phyloP scores from a whole-genome alignment of 257 asterid genomes.

The Sherardia arvensis region DNA sequence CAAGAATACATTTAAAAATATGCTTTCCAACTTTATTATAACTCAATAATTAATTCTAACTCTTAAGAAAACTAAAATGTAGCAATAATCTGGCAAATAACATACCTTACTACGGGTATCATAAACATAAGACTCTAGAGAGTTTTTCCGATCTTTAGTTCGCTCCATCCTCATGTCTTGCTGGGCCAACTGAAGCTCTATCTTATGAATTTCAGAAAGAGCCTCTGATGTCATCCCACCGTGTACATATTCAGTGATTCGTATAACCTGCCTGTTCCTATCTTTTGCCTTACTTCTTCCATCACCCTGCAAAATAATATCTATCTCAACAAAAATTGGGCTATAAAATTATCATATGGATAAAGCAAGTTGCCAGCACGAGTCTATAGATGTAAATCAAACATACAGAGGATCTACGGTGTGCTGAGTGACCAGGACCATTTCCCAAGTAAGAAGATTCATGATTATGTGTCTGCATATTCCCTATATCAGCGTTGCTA shows the following conservation, averaged over 20 bases:
- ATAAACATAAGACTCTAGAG: slow-evolving; percentile 88
- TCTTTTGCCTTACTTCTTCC: slow-evolving; percentile 51
- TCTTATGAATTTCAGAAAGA: slow-evolving; percentile 56
- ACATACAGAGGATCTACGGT: slow-evolving; percentile 12
- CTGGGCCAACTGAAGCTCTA: slow-evolving; percentile 59
- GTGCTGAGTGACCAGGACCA: slow-evolving; percentile 27
- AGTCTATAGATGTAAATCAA: not conserved
- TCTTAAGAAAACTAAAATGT: too few relatives aligned
- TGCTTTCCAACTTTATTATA: not conserved
- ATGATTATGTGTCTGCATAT: slow-evolving; percentile 31
- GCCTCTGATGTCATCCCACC: slow-evolving; percentile 61
- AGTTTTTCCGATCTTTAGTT: slow-evolving; percentile 92
- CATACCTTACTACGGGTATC: slow-evolving; percentile 87
- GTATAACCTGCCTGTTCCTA: slow-evolving; percentile 54
- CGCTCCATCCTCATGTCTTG: slow-evolving; percentile 82
- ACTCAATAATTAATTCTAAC: not conserved
- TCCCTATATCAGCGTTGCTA: slow-evolving; percentile 34
- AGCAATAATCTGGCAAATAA: not conserved
- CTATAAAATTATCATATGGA: not conserved
- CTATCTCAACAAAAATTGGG: not conserved
- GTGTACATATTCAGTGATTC: slow-evolving; percentile 42
- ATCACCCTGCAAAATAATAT: slow-evolving; percentile 43
- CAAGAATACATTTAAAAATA: not conserved
- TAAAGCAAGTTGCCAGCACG: not conserved
- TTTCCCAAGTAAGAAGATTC: slow-evolving; percentile 31